These are phyloP conservation scores for Spathaspora arborariae DNA, from an alignment of 805 yeast genomes.

Conservation along the genomic window DNA sequence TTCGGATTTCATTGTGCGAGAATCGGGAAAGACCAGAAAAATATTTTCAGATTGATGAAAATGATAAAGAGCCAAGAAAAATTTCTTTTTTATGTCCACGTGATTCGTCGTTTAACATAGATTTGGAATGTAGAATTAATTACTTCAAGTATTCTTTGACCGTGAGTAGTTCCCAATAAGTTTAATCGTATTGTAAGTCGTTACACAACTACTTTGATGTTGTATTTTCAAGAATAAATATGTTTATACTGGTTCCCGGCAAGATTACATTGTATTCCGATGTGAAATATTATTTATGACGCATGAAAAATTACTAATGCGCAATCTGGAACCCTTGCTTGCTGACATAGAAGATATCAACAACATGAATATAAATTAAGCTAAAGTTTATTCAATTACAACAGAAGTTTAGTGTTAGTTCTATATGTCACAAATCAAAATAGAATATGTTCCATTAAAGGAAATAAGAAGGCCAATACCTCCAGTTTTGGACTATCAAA, in stretches of 20 bases:
- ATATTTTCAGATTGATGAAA: not conserved
- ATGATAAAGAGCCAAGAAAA: not conserved
- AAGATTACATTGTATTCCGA: no score
- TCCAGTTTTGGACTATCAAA: constrained; percentile 72
- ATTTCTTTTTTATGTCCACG: not conserved
- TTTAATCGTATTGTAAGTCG: no score
- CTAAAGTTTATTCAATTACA: not conserved
- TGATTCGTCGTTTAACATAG: no score
- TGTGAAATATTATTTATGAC: not conserved
- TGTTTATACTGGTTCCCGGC: no score
- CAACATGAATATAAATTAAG: not conserved
- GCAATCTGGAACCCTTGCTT: not conserved
- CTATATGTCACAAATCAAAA: constrained; percentile 33
- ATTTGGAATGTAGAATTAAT: no score
- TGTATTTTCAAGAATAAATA: no score
- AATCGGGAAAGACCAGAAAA: not conserved
- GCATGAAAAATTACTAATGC: not conserved
- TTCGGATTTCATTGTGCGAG: not conserved
- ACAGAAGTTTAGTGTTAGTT: not conserved
- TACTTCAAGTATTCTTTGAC: no score
- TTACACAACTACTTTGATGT: no score
- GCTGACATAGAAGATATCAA: not conserved
- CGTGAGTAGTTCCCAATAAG: no score
- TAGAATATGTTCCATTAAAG: constrained; percentile 58
- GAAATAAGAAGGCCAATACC: constrained; percentile 79